Conservation (phyloP, 2,329 filamentous ascomycete species). For the Xenoacremonium recifei region DNA sequence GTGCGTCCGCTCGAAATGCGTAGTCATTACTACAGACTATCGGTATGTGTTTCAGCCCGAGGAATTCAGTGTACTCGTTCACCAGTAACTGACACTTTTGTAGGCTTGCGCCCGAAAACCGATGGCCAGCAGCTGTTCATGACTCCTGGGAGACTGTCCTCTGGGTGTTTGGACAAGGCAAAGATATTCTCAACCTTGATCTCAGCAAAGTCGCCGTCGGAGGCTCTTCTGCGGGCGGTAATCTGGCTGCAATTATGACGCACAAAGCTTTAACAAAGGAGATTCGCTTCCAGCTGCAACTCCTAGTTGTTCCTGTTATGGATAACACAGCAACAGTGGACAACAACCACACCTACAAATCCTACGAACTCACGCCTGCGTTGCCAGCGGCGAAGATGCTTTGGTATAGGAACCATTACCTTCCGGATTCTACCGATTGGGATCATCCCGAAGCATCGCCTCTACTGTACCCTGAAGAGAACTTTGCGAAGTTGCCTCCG, state of each 20-base stretch:
- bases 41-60: conserved; percentile 33
- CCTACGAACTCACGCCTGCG: conserved; percentile 6
- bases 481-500: conserved; percentile 49
- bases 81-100: background rate
- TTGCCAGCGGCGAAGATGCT: conserved; percentile 12
- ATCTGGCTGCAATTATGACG: conserved; percentile 35
- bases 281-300: conserved; percentile 24
- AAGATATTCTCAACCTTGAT: conserved; percentile 37
- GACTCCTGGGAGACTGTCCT: conserved; percentile 56
- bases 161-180: conserved; percentile 37
- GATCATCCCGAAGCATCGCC: conserved; percentile 52
- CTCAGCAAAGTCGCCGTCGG: conserved; percentile 19
- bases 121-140: conserved; percentile 55
- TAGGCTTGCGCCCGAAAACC: conserved; percentile 55
- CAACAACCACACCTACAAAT: conserved; percentile 3
- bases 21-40: conserved; percentile 57
- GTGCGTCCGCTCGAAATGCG: conserved; percentile 46
- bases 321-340: conserved; percentile 9
- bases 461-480: conserved; percentile 47
- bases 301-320: conserved; percentile 11
- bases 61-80: background rate
- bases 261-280: no score
- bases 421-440: conserved; percentile 47
- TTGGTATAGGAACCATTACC: conserved; percentile 19
- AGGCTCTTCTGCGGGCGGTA: conserved; percentile 9